Evolutionary conservation across 371 early-diverging fungal species (phyloP), one percentile per base, ranked within the genome.

Genomic region (Paraphysoderma sedebokerense): DNA sequence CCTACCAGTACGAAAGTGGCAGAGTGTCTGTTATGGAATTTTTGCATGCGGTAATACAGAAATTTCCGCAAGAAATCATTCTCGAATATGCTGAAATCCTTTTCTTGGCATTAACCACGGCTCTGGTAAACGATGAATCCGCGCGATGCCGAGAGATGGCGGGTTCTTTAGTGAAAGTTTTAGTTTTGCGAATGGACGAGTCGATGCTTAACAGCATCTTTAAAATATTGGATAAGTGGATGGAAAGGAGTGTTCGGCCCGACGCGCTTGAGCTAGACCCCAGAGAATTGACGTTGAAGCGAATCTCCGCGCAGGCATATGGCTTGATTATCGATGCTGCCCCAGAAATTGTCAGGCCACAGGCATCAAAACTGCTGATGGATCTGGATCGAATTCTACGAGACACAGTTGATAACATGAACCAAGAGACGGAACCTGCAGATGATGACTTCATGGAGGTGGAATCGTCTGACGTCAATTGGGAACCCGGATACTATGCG

Each of bases 81-180:
- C 64, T 65, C 52, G 82, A 82, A 29, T 86, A 75, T 41, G 61
- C 72, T 0, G 89, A 92, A 50, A 60, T 83, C 40, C 72, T 92
- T 48, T 86, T 93, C 57, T 42, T 93, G 50, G 79, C 81, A 0
- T 54, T 96, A 47, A 81, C 83, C 3, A 72, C 87, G 69, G 69
- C 71, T 9, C 66, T 92, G 4, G 79, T 88, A 36, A 88, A 89
- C 44, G 97, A 96, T 47, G 88, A 87, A 13, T 80, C 85, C n/a
- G 55, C 74, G 28, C 80, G 82, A 52, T 93, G 95, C 52, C 76
- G 91, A 29, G 85, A 82, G 60, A 85, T 88, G 81, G 69, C 88
- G 1, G 85, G 77, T 24, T 64, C 66, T 11, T 50, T 91, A 37
- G 70, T 91, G 54, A 78, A 79, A 46, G 47, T 51, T 0, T 62